These are phyloP conservation scores for Pleurotus giganteus DNA, from an alignment of 768 basidiomycete species.

Conservation along the genomic window DNA sequence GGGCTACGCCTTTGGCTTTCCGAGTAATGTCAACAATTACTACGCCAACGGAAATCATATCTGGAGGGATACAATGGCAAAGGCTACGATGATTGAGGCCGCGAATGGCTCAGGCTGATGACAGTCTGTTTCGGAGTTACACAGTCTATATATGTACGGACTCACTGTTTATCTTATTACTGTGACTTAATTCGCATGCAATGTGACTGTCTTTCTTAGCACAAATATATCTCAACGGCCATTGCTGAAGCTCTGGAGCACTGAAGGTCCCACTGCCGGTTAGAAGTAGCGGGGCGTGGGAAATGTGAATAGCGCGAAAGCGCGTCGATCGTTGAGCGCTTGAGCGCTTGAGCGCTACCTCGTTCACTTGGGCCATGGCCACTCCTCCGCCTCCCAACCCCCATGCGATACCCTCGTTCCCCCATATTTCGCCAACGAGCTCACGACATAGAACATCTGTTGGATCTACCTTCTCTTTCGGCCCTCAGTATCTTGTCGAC, in stretches of 20 bases:
- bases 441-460: slow-evolving; percentile 68
- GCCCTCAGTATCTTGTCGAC: slow-evolving; percentile 72
- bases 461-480: slow-evolving; percentile 81
- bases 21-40: slow-evolving; percentile 22
- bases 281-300: slow-evolving; percentile 19
- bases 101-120: no score
- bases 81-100: no score
- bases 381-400: slow-evolving; percentile 50
- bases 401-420: slow-evolving; percentile 44
- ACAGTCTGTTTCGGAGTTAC: no score
- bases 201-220: no score
- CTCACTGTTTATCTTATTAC: no score
- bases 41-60: slow-evolving; percentile 16
- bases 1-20: slow-evolving; percentile 44
- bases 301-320: slow-evolving; percentile 31
- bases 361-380: not conserved
- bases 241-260: no score
- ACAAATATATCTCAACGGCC: no score
- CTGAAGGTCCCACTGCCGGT: no score
- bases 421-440: slow-evolving; percentile 51
- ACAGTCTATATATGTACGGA: no score
- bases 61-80: slow-evolving; percentile 20
- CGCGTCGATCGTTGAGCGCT: no score
- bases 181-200: no score
- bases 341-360: no score